Base-by-base conservation (phyloP, 345 rosid species). In the Conringia planisiliqua region DNA sequence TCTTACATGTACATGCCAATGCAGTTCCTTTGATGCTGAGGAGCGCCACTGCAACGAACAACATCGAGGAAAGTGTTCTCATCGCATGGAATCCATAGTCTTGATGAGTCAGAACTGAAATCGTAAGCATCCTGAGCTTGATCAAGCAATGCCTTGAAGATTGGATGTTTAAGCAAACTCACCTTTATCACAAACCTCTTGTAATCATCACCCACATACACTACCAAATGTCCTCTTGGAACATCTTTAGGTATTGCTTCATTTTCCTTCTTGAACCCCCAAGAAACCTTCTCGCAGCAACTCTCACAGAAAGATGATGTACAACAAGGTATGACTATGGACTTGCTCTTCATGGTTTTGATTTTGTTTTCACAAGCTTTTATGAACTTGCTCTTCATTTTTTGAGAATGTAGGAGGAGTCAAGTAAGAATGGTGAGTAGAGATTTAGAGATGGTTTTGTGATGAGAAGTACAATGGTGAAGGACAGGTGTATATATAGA, bases 11-110 rank as follows among this genome's bases (percentile, higher is more conserved):
- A 83, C 11, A 73, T 68, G 32, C 79, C 74, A 68, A 68, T 76
- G 46, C 75, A 82, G 46, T 54, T 76, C 68, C 81, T 79, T 44
- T 71, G 76, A 55, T 84, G 63, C 62, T 66, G 82, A 0, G 83
- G 83, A 29, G 83, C 81, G 65, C 80, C 59, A 12, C 88, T 87
- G 24, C 92, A 86, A 10, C 90, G 87, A 51, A 91, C 78, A n/a
- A 88, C 88, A 36, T 87, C 87, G 24, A 90, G 86, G 62, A 94
- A 94, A 26, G 86, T 81, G 80, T 30, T 78, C 61, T 85, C 97
- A 10, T 91, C 89, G 29, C 97, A 94, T 29, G 97, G 97, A 68
- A 90, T 90, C 82, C 93, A 85, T 64, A 90, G 88, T 77, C 83
- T 91, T 11, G 79, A 50, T 20, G 96, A 83, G 70, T 81, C 79